Evolutionary conservation across 371 early-diverging fungal species (phyloP).

Genomic region (Funneliformis caledonium): DNA sequence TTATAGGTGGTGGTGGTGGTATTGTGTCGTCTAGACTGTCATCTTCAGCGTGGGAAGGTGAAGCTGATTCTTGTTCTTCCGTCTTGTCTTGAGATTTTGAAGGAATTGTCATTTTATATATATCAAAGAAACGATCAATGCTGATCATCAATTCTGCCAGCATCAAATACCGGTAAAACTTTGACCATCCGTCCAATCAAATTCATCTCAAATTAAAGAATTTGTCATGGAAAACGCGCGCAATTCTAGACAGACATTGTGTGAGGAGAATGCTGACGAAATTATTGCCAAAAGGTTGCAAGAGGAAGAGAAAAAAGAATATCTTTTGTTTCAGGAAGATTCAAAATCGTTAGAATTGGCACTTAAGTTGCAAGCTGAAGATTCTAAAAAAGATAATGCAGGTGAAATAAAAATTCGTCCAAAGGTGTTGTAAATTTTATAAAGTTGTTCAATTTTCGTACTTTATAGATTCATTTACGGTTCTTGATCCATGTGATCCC

Average conservation of each 20-base stretch:
- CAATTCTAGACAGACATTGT: neutral
- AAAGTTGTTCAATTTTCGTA: conserved; percentile 34
- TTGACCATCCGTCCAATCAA: no score
- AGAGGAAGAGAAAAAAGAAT: neutral
- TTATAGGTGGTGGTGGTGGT: neutral
- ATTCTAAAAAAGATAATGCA: conserved; percentile 31
- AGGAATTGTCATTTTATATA: neutral
- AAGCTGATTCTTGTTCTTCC: neutral
- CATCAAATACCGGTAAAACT: no score
- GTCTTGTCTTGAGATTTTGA: neutral
- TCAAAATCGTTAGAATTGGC: neutral
- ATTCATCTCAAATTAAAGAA: no score
- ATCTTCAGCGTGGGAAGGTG: neutral
- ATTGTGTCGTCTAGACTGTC: neutral
- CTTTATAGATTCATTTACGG: neutral
- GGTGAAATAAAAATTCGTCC: neutral
- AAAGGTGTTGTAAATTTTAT: neutral
- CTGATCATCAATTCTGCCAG: no score
- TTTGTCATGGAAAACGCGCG: no score
- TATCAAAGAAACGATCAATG: neutral
- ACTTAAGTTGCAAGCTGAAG: neutral
- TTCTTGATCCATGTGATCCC: conserved; percentile 36
- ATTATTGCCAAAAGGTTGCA: neutral
- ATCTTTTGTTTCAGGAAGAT: neutral
- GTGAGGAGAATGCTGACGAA: neutral